phyloP scores from a whole-genome alignment of 768 basidiomycete genomes.

The Scleroderma bovista region DNA sequence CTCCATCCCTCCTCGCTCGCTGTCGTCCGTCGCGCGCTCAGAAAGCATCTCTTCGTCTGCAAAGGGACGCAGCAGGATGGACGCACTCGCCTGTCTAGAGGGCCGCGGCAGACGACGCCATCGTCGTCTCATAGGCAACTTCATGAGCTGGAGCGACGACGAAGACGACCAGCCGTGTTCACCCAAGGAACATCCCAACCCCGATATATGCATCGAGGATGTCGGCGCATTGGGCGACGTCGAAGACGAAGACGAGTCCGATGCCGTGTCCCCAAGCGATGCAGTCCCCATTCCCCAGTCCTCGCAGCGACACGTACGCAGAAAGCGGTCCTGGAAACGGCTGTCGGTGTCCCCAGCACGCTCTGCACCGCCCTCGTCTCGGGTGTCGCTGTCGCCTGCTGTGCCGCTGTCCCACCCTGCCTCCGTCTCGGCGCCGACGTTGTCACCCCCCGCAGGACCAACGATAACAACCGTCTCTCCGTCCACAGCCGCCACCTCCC shows the following conservation, averaged over 20 bases:
- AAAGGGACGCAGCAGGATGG: constrained; percentile 45
- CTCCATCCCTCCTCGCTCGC: too few relatives aligned
- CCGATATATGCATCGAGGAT: constrained; percentile 17
- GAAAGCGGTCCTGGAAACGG: background rate
- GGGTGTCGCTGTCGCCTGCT: background rate
- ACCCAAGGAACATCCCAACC: constrained; percentile 1
- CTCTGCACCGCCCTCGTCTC: background rate
- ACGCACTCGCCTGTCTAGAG: constrained; percentile 61
- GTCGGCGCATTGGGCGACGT: constrained; percentile 21
- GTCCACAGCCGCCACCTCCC: constrained; percentile 5
- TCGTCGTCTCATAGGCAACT: constrained; percentile 36
- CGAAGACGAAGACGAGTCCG: constrained; percentile 28
- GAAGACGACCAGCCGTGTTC: constrained; percentile 39
- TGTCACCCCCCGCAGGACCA: constrained; percentile 4
- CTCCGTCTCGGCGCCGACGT: background rate
- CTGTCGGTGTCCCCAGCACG: background rate
- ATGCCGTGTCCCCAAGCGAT: constrained; percentile 11
- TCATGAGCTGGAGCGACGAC: constrained; percentile 67
- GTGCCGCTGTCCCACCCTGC: background rate
- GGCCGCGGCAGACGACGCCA: constrained; percentile 36
- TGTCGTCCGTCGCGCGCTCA: constrained; percentile 8
- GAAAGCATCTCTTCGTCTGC: constrained; percentile 43
- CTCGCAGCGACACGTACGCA: background rate
- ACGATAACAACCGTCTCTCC: too few relatives aligned
- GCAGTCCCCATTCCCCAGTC: constrained; percentile 7